Evolutionary conservation across 2,329 filamentous ascomycete genomes (phyloP).

Genomic region (Fusarium sarcochroum): DNA sequence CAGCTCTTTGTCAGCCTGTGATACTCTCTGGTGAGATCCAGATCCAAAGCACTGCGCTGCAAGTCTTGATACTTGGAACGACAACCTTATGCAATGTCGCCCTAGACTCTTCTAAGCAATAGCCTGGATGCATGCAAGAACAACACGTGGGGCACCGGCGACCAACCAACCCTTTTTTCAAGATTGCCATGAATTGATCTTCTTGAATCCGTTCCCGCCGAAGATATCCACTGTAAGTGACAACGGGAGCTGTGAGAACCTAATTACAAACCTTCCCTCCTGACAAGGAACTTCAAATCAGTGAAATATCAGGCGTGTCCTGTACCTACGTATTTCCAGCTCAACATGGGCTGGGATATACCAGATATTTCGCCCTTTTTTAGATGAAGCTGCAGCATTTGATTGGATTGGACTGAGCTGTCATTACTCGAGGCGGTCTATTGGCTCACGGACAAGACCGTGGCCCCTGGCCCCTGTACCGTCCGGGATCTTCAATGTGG

Average conservation of each 20-base stretch:
- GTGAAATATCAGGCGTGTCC: not conserved
- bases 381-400: slow-evolving; percentile 16
- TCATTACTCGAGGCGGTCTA: slow-evolving; percentile 17
- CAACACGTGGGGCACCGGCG: slow-evolving; percentile 26
- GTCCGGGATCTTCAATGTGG: slow-evolving; percentile 25
- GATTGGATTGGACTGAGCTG: slow-evolving; percentile 35
- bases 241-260: slow-evolving; percentile 25
- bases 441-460: slow-evolving; percentile 36
- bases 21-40: slow-evolving; percentile 16
- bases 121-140: slow-evolving; percentile 24
- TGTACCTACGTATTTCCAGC: not conserved
- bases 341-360: slow-evolving; percentile 19
- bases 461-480: slow-evolving; percentile 8
- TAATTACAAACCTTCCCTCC: slow-evolving; percentile 26
- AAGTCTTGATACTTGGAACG: slow-evolving; percentile 16
- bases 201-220: slow-evolving; percentile 11
- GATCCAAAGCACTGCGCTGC: not conserved
- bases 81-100: not conserved
- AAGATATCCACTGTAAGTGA: not conserved
- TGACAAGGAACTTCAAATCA: slow-evolving; percentile 24
- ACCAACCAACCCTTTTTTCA: slow-evolving; percentile 1
- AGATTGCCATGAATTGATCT: slow-evolving; percentile 15
- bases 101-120: slow-evolving; percentile 32
- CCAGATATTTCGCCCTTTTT: slow-evolving; percentile 31
- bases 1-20: slow-evolving; percentile 36